Percentiles rank a stretch among this genome's conserved stretches.
These are phyloP conservation scores for Aspergillus ibericus DNA, from an alignment of 2,329 filamentous ascomycete species.

Conservation along the genomic window DNA sequence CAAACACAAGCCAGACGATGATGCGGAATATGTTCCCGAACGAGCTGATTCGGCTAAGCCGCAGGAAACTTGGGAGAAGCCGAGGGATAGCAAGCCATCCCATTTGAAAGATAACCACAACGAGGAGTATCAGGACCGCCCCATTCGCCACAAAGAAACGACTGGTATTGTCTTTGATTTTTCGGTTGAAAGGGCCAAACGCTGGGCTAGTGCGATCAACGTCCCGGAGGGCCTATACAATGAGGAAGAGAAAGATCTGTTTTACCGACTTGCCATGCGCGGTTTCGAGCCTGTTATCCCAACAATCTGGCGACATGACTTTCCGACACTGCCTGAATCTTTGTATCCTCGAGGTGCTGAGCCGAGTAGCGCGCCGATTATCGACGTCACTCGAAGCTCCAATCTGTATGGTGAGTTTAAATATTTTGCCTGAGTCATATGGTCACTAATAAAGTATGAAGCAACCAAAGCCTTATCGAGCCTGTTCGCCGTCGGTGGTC, in stretches of 20 bases:
- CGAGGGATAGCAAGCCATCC: not conserved
- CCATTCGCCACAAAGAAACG: slow-evolving; percentile 19
- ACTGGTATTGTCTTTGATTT: slow-evolving; percentile 29
- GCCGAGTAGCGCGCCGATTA: slow-evolving; percentile 44
- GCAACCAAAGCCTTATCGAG: slow-evolving; percentile 53
- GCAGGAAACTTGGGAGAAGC: not conserved
- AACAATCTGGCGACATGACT: slow-evolving; percentile 53
- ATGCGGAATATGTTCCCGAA: not conserved
- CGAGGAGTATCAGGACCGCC: not conserved
- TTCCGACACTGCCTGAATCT: slow-evolving; percentile 53
- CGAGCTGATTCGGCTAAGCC: not conserved
- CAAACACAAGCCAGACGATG: not conserved
- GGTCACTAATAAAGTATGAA: slow-evolving; percentile 13
- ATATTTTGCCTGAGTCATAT: not conserved
- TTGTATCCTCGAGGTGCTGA: slow-evolving; percentile 47
- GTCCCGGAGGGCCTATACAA: slow-evolving; percentile 51
- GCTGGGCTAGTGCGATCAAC: slow-evolving; percentile 37
- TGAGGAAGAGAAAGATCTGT: slow-evolving; percentile 53
- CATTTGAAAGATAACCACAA: not conserved
- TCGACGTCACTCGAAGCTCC: slow-evolving; percentile 43
- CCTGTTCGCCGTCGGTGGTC: slow-evolving; percentile 53
- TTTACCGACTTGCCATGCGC: slow-evolving; percentile 55
- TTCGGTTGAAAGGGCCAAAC: slow-evolving; percentile 33
- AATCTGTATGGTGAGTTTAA: slow-evolving; percentile 48
- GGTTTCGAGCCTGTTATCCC: slow-evolving; percentile 59